Evolutionary conservation across 306 rosid genomes (phyloP).

Genomic region (Castanea sativa): DNA sequence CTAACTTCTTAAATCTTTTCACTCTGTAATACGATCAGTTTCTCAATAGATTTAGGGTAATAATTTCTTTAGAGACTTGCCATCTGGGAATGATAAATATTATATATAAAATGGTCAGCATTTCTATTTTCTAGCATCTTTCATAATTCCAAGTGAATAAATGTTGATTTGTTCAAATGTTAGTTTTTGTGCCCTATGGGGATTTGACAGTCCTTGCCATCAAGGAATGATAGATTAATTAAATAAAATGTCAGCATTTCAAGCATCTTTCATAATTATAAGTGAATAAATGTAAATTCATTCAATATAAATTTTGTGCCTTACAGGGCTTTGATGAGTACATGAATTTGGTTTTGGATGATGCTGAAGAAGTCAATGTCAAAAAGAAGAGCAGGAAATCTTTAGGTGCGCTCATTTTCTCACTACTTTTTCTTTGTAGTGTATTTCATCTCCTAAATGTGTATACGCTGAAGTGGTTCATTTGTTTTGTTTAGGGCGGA

Average conservation of each 20-base stretch:
- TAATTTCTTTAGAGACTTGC: not conserved
- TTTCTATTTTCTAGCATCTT: not conserved
- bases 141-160: not conserved
- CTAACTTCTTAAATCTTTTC: not conserved
- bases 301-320: not conserved
- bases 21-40: not conserved
- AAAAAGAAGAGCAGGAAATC: constrained; percentile 76
- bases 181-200: constrained; percentile 33
- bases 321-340: constrained; percentile 72
- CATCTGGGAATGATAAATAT: too few relatives aligned
- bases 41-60: not conserved
- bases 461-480: constrained; percentile 18
- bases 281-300: not conserved
- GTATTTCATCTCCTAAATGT: not conserved
- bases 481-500: constrained; percentile 56
- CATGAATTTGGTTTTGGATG: constrained; percentile 67
- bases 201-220: constrained; percentile 42
- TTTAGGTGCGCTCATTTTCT: constrained; percentile 38
- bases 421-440: not conserved
- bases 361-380: constrained; percentile 72
- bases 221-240: too few relatives aligned
- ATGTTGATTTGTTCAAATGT: not conserved
- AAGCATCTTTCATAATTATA: not conserved
- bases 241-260: not conserved
- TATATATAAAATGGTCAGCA: not conserved